Evolutionary conservation across 805 yeast genomes (phyloP).

Genomic region (Candida peoriensis): DNA sequence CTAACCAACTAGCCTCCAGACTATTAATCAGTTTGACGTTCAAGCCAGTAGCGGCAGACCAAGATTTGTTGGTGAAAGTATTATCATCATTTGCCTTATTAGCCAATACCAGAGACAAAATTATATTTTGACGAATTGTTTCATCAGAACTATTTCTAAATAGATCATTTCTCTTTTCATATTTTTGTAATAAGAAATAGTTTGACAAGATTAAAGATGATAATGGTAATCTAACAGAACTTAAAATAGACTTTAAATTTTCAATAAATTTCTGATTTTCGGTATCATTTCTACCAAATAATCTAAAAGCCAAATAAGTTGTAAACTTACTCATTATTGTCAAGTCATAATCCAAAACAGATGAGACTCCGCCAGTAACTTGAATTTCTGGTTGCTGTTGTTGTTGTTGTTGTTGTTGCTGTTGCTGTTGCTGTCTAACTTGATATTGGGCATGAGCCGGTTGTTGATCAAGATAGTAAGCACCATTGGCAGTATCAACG

Average conservation of each 20-base stretch:
- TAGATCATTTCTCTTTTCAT: slow-evolving; percentile 32
- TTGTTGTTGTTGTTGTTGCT: slow-evolving; percentile 8
- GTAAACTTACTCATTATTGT: slow-evolving; percentile 75
- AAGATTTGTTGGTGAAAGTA: slow-evolving; percentile 89
- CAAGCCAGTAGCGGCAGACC: slow-evolving; percentile 95
- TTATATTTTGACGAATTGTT: slow-evolving; percentile 48
- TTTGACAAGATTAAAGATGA: slow-evolving; percentile 76
- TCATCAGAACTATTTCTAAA: slow-evolving; percentile 28
- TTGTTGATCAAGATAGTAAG: no score
- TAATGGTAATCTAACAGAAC: slow-evolving; percentile 84
- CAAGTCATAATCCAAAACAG: slow-evolving; percentile 75
- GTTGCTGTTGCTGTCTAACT: slow-evolving; percentile 4
- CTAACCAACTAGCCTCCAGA: slow-evolving; percentile 69
- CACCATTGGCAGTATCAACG: slow-evolving; percentile 2
- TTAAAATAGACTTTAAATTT: slow-evolving; percentile 61
- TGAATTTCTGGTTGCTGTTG: slow-evolving; percentile 13
- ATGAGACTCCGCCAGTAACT: slow-evolving; percentile 65
- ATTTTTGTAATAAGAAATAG: slow-evolving; percentile 69
- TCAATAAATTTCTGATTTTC: slow-evolving; percentile 43
- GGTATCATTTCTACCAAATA: slow-evolving; percentile 47
- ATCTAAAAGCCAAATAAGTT: slow-evolving; percentile 66
- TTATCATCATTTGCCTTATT: slow-evolving; percentile 96
- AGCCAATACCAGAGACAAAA: slow-evolving; percentile 72
- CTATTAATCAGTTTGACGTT: slow-evolving; percentile 52
- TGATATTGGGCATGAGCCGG: slow-evolving; percentile 8